phyloP scores from a whole-genome alignment of 2,329 filamentous ascomycete species.

The Fusarium armeniacum region DNA sequence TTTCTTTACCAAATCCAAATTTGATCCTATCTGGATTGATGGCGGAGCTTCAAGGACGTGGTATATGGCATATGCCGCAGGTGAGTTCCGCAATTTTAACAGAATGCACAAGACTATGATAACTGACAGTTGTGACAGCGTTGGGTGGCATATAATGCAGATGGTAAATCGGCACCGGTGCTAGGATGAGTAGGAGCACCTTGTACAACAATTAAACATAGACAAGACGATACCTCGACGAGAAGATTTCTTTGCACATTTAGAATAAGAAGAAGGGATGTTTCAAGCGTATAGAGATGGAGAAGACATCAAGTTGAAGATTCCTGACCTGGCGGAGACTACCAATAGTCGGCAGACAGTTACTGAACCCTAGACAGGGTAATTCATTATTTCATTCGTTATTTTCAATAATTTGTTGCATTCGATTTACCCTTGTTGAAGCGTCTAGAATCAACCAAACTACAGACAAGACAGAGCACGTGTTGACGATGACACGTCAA shows the following conservation, averaged over 20 bases:
- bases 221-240: constrained; percentile 36
- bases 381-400: constrained; percentile 30
- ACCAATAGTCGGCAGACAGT: constrained; percentile 28
- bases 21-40: constrained; percentile 79
- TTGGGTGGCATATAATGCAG: constrained; percentile 40
- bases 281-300: constrained; percentile 20
- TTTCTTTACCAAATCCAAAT: constrained; percentile 78
- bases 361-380: constrained; percentile 35
- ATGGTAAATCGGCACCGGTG: constrained; percentile 4
- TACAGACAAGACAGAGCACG: constrained; percentile 25
- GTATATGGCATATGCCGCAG: constrained; percentile 85
- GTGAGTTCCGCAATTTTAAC: constrained; percentile 62
- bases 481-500: constrained; percentile 30
- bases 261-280: constrained; percentile 11
- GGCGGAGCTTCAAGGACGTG: constrained; percentile 87
- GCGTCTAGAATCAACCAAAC: constrained; percentile 13
- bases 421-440: neutral
- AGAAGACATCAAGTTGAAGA: constrained; percentile 13
- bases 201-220: constrained; percentile 40
- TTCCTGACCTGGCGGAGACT: constrained; percentile 31
- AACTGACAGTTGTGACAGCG: constrained; percentile 41
- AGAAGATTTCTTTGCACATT: constrained; percentile 44
- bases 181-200: constrained; percentile 10
- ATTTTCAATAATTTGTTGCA: neutral
- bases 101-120: neutral